Evolutionary conservation across 2,329 filamentous ascomycete genomes (phyloP).

Genomic region (Rugonectria rugulosa): DNA sequence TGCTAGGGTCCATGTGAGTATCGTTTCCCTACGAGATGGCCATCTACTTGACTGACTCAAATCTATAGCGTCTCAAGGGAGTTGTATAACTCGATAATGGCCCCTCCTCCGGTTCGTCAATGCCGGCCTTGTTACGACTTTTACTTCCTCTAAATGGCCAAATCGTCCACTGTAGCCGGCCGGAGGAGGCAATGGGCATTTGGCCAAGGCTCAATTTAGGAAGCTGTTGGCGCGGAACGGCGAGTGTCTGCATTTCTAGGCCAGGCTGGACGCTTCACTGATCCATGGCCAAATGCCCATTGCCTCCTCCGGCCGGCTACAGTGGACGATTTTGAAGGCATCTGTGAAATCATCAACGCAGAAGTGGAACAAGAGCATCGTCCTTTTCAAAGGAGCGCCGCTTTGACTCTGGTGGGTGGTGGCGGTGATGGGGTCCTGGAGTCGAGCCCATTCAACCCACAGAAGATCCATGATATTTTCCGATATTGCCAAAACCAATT

Average conservation of each 20-base stretch:
- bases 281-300: slow-evolving; percentile 37
- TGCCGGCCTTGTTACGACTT: too few relatives aligned
- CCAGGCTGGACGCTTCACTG: too few relatives aligned
- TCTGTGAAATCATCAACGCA: slow-evolving; percentile 55
- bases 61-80: too few relatives aligned
- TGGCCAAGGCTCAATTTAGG: slow-evolving; percentile 38
- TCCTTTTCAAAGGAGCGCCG: too few relatives aligned
- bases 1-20: neutral
- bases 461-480: slow-evolving; percentile 46
- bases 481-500: slow-evolving; percentile 38
- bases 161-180: slow-evolving; percentile 49
- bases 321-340: slow-evolving; percentile 46
- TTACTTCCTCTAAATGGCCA: too few relatives aligned
- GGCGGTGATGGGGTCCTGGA: slow-evolving; percentile 35
- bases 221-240: too few relatives aligned
- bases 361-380: slow-evolving; percentile 43
- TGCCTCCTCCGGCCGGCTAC: slow-evolving; percentile 54
- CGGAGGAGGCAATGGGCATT: slow-evolving; percentile 50
- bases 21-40: neutral
- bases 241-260: too few relatives aligned
- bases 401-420: too few relatives aligned
- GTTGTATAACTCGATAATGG: too few relatives aligned
- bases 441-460: slow-evolving; percentile 36
- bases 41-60: neutral
- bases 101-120: too few relatives aligned